Evolutionary conservation across 345 rosid genomes (phyloP).

Genomic region (Pseudoturritis turrita): DNA sequence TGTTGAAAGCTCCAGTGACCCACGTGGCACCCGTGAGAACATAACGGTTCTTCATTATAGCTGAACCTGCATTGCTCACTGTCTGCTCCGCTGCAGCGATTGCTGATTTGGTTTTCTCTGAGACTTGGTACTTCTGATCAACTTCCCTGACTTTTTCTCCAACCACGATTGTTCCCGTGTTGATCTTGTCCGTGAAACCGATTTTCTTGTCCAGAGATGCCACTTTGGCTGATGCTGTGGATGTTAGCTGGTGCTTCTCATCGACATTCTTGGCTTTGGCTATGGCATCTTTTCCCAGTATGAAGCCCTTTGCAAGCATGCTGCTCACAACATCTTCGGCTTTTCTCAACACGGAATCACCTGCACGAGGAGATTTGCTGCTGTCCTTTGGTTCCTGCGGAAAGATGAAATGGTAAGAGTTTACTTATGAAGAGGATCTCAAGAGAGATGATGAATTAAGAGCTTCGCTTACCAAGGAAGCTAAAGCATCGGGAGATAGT

Average conservation of each 20-base stretch:
- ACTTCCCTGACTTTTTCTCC: constrained; percentile 88
- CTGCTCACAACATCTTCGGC: constrained; percentile 86
- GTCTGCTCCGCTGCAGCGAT: constrained; percentile 84
- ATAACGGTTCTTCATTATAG: constrained; percentile 91
- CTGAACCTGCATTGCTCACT: constrained; percentile 78
- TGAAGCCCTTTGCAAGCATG: constrained; percentile 93
- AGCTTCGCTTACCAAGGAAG: constrained; percentile 44
- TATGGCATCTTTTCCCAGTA: constrained; percentile 87
- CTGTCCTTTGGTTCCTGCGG: constrained; percentile 43
- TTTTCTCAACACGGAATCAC: constrained; percentile 66
- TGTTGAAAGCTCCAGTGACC: constrained; percentile 82
- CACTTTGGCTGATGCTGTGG: constrained; percentile 86
- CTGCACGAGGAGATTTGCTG: constrained; percentile 41
- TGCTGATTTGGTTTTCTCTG: constrained; percentile 92
- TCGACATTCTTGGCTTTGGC: constrained; percentile 81
- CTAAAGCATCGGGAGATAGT: constrained; percentile 73
- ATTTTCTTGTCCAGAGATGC: constrained; percentile 77
- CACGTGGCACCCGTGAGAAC: constrained; percentile 73
- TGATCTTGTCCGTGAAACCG: constrained; percentile 80
- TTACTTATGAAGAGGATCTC: neutral
- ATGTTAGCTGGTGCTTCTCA: constrained; percentile 85
- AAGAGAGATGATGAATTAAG: neutral
- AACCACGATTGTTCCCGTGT: constrained; percentile 64
- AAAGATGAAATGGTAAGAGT: constrained; percentile 6
- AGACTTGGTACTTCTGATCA: constrained; percentile 89